These are phyloP conservation scores for Tirmania nivea DNA, from an alignment of 495 filamentous ascomycete genomes.

Conservation along the genomic window DNA sequence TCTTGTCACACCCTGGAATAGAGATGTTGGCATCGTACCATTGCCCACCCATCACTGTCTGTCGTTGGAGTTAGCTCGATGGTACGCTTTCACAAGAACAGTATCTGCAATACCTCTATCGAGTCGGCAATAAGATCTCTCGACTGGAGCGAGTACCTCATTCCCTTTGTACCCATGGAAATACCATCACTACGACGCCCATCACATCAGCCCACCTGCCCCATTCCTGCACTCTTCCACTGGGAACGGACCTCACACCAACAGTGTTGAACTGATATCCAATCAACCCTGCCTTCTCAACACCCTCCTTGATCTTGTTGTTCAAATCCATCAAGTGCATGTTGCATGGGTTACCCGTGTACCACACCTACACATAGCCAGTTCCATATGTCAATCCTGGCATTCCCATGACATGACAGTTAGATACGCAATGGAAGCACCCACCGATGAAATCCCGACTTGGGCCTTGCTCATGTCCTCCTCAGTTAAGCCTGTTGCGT, in stretches of 20 bases:
- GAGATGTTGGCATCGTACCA: constrained; percentile 99
- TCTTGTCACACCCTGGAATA: constrained; percentile 98
- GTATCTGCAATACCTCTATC: constrained; percentile 36
- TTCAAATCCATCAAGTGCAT: constrained; percentile 92
- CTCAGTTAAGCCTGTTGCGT: constrained; percentile 69
- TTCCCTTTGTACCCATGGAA: constrained; percentile 64
- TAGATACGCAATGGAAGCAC: constrained; percentile 18
- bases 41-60: constrained; percentile 96
- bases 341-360: constrained; percentile 92
- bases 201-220: background rate
- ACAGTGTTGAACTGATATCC: constrained; percentile 95
- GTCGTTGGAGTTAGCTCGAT: constrained; percentile 75
- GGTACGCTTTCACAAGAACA: constrained; percentile 26
- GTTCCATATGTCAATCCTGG: background rate
- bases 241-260: constrained; percentile 47
- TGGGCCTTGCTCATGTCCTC: constrained; percentile 84
- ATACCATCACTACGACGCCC: constrained; percentile 33
- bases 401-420: background rate
- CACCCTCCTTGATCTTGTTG: constrained; percentile 59
- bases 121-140: constrained; percentile 92
- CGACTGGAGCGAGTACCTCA: constrained; percentile 87
- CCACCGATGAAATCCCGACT: constrained; percentile 79
- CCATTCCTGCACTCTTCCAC: background rate
- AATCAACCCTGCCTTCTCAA: constrained; percentile 55
- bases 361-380: constrained; percentile 31